These are phyloP conservation scores for Lactifluus subvellereus DNA, from an alignment of 768 basidiomycete genomes.

Conservation along the genomic window DNA sequence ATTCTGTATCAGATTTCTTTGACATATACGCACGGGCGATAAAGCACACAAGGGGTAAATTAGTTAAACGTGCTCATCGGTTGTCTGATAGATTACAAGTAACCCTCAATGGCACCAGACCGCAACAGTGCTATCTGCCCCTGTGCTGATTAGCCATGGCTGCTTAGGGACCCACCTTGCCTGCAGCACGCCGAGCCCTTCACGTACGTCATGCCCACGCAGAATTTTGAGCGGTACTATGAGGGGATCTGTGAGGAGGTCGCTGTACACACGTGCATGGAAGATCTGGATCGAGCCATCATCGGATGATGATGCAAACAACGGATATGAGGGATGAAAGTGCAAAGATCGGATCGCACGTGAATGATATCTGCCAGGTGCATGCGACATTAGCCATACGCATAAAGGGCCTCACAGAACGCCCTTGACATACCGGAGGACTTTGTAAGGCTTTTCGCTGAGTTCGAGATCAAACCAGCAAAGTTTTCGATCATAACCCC, in stretches of 20 bases:
- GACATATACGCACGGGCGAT: constrained; percentile 32
- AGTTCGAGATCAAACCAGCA: constrained; percentile 99
- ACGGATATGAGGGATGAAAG: constrained; percentile 91
- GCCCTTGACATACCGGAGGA: constrained; percentile 60
- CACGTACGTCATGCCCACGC: constrained; percentile 79
- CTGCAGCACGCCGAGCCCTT: constrained; percentile 88
- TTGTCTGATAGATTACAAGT: constrained; percentile 5
- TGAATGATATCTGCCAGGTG: constrained; percentile 75
- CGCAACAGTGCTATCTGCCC: constrained; percentile 82
- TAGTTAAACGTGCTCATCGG: background rate
- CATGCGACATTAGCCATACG: background rate
- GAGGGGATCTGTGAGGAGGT: constrained; percentile 93
- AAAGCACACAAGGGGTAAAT: constrained; percentile 2
- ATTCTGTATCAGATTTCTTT: constrained; percentile 15
- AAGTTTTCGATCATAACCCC: constrained; percentile 94
- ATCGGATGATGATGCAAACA: constrained; percentile 95
- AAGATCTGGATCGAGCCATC: constrained; percentile 97
- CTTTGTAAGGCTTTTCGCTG: constrained; percentile 94
- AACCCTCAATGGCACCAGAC: constrained; percentile 74
- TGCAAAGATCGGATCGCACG: constrained; percentile 89
- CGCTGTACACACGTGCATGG: constrained; percentile 90
- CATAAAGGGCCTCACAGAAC: constrained; percentile 1
- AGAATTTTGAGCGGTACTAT: constrained; percentile 98
- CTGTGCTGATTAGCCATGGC: constrained; percentile 90
- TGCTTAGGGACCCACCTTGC: constrained; percentile 83